These are phyloP conservation scores for Lyophyllum atratum DNA, from an alignment of 768 basidiomycete species.

Conservation along the genomic window DNA sequence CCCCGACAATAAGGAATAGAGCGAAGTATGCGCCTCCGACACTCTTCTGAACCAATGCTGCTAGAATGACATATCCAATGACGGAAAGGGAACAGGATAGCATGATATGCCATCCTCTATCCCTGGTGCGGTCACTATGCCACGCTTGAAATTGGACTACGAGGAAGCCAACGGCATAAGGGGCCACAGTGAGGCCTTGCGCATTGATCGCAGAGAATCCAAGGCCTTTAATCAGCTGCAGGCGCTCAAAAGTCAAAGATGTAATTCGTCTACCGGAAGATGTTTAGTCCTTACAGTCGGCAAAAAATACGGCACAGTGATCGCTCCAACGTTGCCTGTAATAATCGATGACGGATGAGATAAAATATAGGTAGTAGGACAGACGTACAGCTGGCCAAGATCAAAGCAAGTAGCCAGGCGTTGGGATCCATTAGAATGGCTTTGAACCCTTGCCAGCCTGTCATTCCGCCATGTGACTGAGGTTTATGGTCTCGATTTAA, in stretches of 20 bases:
- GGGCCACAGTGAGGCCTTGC: conserved; percentile 59
- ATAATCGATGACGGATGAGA: not conserved
- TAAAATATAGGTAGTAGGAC: not conserved
- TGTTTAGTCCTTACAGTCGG: conserved; percentile 40
- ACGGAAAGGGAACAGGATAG: conserved; percentile 44
- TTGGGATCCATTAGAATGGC: conserved; percentile 50
- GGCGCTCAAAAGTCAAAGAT: not conserved
- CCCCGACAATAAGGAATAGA: conserved; percentile 56
- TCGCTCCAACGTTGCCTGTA: conserved; percentile 56
- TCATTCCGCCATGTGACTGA: conserved; percentile 61
- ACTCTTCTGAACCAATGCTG: conserved; percentile 50
- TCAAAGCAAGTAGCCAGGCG: conserved; percentile 52
- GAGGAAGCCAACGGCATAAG: conserved; percentile 58
- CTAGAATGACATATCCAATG: conserved; percentile 55
- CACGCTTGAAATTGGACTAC: conserved; percentile 54
- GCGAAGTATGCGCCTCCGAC: conserved; percentile 59
- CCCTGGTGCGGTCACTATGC: conserved; percentile 55
- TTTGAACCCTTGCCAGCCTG: conserved; percentile 58
- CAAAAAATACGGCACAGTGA: conserved; percentile 59
- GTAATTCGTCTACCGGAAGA: not conserved
- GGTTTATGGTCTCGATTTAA: conserved; percentile 57
- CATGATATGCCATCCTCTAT: conserved; percentile 61
- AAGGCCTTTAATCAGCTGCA: conserved; percentile 53
- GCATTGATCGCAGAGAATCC: conserved; percentile 59
- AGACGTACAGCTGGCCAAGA: conserved; percentile 52